Evolutionary conservation across 257 asterid species (phyloP).

Genomic region (Hygrophila difformis): DNA sequence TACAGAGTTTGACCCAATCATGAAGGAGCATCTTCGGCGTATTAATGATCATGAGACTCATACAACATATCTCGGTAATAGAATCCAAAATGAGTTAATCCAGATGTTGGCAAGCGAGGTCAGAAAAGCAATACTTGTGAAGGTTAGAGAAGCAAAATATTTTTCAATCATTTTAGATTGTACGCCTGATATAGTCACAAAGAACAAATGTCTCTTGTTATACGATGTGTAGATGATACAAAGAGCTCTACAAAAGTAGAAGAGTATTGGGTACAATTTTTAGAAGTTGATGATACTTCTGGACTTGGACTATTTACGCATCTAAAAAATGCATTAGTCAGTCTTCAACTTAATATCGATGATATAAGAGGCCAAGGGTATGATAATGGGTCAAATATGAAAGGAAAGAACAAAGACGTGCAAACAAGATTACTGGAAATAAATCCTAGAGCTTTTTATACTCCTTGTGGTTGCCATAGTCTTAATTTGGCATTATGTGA

Average conservation of each 20-base stretch:
- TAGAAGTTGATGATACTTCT: constrained; percentile 1
- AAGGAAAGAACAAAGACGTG: neutral
- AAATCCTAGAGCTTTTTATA: too few relatives aligned
- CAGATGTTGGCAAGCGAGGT: neutral
- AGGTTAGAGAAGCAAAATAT: neutral
- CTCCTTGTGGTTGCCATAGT: too few relatives aligned
- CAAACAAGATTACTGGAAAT: neutral
- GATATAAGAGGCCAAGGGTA: neutral
- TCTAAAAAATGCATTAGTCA: neutral
- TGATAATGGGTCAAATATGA: too few relatives aligned
- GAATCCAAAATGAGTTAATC: constrained; percentile 2
- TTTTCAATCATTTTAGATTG: too few relatives aligned
- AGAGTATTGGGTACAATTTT: constrained; percentile 6
- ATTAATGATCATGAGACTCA: neutral
- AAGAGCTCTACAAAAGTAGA: neutral
- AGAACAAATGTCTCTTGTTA: neutral
- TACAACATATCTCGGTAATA: neutral
- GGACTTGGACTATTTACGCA: constrained; percentile 1
- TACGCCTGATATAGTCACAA: neutral
- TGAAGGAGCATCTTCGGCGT: constrained; percentile 4
- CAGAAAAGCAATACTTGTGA: neutral
- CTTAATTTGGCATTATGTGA: neutral
- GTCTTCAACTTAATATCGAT: neutral
- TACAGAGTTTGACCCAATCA: constrained; percentile 10
- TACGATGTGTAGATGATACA: neutral